A percentile compares a stretch with the other conserved stretches of the same genome.
Conservation (phyloP, 2,329 filamentous ascomycete genomes). For the Trichoderma gracile region DNA sequence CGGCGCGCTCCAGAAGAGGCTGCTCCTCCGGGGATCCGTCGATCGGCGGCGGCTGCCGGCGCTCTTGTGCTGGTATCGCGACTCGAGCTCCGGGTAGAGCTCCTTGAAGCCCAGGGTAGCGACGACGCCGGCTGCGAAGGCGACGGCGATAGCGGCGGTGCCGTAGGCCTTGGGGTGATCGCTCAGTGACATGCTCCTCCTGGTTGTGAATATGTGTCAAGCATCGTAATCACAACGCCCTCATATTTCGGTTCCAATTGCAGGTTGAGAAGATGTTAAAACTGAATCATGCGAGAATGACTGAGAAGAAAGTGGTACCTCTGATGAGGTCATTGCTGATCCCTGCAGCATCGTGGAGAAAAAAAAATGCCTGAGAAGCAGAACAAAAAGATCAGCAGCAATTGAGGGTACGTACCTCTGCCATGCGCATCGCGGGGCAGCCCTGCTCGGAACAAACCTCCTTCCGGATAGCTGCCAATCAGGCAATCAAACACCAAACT, state of each 20-base stretch:
- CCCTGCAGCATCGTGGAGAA: constrained; percentile 3
- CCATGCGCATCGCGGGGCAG: constrained; percentile 6
- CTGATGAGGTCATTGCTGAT: constrained; percentile 34
- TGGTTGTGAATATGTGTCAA: background rate
- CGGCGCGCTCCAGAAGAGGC: constrained; percentile 49
- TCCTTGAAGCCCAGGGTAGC: constrained; percentile 78
- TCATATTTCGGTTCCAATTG: background rate
- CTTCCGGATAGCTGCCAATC: constrained; percentile 20
- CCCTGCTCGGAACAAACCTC: constrained; percentile 23
- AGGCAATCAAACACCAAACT: background rate
- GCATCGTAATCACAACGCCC: background rate
- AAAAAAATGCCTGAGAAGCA: background rate
- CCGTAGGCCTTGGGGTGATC: constrained; percentile 64
- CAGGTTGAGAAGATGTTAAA: background rate
- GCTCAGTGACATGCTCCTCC: constrained; percentile 55
- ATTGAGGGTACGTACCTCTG: constrained; percentile 20
- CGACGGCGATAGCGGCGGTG: constrained; percentile 65
- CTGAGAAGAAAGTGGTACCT: constrained; percentile 13
- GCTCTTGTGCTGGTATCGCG: constrained; percentile 54
- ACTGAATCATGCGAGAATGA: constrained; percentile 9
- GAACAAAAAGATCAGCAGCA: too few relatives aligned
- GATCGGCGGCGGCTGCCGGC: background rate
- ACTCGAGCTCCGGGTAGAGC: constrained; percentile 72
- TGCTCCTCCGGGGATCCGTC: constrained; percentile 40
- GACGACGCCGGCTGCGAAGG: constrained; percentile 76